Conservation (phyloP, 2,329 filamentous ascomycete genomes). For the Ophiostoma populinum region DNA sequence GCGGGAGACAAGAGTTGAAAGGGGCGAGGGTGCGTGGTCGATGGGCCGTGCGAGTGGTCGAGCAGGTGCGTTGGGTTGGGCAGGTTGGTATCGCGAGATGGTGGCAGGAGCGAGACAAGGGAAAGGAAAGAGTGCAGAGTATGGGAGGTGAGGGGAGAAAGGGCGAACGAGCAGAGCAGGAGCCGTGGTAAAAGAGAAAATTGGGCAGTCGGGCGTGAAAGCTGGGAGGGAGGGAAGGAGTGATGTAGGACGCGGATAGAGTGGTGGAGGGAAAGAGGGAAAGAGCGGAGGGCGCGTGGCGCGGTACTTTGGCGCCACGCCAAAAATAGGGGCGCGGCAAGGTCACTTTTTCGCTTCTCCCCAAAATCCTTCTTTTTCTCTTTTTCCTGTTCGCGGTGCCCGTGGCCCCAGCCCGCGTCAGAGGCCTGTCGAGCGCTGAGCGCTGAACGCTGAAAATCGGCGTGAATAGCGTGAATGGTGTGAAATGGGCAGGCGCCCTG, state of each 20-base stretch:
- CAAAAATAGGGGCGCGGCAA: slow-evolving; percentile 2
- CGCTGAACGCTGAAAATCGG: no score
- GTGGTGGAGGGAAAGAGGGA: slow-evolving; percentile 5
- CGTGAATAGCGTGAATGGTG: slow-evolving; percentile 3
- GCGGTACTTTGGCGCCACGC: neutral
- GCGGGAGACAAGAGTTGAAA: no score
- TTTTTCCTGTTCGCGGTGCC: neutral
- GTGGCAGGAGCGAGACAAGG: neutral
- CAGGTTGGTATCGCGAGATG: neutral
- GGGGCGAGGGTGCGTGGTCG: neutral
- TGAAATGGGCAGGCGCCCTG: slow-evolving; percentile 2
- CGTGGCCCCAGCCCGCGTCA: no score
- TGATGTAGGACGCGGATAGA: slow-evolving; percentile 8
- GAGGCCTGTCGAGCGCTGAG: no score
- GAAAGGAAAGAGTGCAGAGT: neutral
- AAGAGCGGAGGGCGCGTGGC: slow-evolving; percentile 1
- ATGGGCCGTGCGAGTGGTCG: neutral
- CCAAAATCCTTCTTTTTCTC: no score
- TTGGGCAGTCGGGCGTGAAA: slow-evolving; percentile 2
- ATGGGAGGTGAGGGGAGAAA: slow-evolving; percentile 4
- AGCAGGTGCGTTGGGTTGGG: neutral
- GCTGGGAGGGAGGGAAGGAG: slow-evolving; percentile 4
- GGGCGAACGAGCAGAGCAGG: slow-evolving; percentile 1
- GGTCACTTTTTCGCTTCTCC: no score
- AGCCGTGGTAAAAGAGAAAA: slow-evolving; percentile 3